Base-by-base conservation (phyloP, 345 rosid species). In the Pistacia atlantica region DNA sequence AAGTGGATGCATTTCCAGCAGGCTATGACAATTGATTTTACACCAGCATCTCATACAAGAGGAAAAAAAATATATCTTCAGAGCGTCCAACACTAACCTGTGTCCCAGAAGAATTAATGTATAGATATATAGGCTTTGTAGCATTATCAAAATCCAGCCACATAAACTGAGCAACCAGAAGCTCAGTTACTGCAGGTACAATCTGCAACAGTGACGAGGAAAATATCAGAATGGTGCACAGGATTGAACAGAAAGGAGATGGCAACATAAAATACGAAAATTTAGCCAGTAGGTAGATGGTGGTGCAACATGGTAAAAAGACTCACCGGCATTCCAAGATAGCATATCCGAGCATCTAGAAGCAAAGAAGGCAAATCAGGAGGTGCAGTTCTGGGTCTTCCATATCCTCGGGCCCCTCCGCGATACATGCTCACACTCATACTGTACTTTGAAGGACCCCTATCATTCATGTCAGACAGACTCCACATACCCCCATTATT, bases 251-350 rank as follows among this genome's bases (percentile, higher is more conserved):
- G 37, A 20, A 63, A 60, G 66, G 9, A 78, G 17, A 55, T 31
- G 28, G 16, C 52, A 55, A 54, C 65, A 52, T 65, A 6, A 67
- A 46, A 18, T 17, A 55, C 31, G 35, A 38, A 16, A 3, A 9
- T 55, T 22, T 25, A 74, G 75, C 65, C 71, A 72, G 14, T 45
- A 58, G 8, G 38, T n/a, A 74, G 67, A 55, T 55, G 65, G n/a
- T 0, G 14, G 17, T 11, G 31, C 42, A 61, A 70, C 48, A 48
- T 20, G 13, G 65, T 46, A 49, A 3, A 70, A 42, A 13, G 61
- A 75, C 94, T 87, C 71, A 96, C 99, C 6, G 99, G 97, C 99
- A 93, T 90, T 78, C 97, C 99, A 28, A 96, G 87, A 83, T 90
- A 93, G 82, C 87, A 79, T 66, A 93, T 91, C 67, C 97, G 83